Evolutionary conservation across 805 yeast genomes (phyloP).

Genomic region (Aciculoconidium aculeatum): DNA sequence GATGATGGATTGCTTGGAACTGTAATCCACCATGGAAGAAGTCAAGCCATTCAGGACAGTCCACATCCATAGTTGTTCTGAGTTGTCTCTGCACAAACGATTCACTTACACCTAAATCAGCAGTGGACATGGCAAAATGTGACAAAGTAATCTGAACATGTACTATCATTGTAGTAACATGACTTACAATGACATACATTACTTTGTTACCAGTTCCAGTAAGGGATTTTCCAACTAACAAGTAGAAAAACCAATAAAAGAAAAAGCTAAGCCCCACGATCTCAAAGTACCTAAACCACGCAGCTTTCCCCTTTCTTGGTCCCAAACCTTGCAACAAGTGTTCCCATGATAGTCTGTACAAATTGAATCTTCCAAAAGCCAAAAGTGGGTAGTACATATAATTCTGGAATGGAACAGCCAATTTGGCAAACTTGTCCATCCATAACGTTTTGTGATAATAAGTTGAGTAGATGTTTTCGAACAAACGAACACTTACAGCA

Average conservation of each 20-base stretch:
- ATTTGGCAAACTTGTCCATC: constrained; percentile 62
- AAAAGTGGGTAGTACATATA: constrained; percentile 73
- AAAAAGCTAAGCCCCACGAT: constrained; percentile 63
- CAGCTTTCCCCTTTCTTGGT: constrained; percentile 76
- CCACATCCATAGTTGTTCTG: constrained; percentile 92
- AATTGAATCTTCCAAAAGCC: constrained; percentile 78
- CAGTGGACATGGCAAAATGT: constrained; percentile 91
- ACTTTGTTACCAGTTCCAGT: constrained; percentile 51
- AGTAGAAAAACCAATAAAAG: constrained; percentile 77
- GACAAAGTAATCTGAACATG: constrained; percentile 88
- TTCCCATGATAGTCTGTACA: constrained; percentile 76
- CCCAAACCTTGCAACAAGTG: constrained; percentile 72
- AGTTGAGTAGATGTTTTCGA: constrained; percentile 69
- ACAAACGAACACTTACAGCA: constrained; percentile 70
- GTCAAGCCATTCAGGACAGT: constrained; percentile 90
- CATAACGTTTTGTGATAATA: constrained; percentile 64
- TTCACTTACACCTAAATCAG: constrained; percentile 77
- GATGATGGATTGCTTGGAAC: constrained; percentile 85
- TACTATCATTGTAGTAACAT: constrained; percentile 81
- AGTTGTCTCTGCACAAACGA: constrained; percentile 74
- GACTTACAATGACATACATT: constrained; percentile 63
- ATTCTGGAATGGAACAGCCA: constrained; percentile 57
- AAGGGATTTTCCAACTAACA: constrained; percentile 46
- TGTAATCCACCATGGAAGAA: constrained; percentile 89
- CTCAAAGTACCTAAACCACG: constrained; percentile 81